Percentiles rank a stretch among this genome's conserved stretches.
Conservation (phyloP, 2,329 filamentous ascomycete species). For the Dothidotthia symphoricarpi region DNA sequence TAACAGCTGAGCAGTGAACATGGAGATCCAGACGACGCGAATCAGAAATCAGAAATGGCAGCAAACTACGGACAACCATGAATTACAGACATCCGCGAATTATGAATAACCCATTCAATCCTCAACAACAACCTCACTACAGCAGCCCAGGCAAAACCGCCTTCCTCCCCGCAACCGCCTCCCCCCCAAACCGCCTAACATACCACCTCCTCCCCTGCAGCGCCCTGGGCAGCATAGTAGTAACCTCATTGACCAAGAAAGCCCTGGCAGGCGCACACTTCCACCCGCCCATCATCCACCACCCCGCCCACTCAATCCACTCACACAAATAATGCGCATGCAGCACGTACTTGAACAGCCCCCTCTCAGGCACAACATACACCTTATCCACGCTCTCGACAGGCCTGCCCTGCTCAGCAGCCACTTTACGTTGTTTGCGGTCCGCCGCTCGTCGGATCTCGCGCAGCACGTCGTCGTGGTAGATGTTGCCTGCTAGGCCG, state of each 20-base stretch:
- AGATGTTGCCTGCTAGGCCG: constrained; percentile 77
- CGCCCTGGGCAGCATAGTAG: constrained; percentile 87
- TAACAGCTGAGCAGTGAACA: no score
- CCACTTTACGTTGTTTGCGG: constrained; percentile 55
- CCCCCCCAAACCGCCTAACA: constrained; percentile 77
- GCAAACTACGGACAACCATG: no score
- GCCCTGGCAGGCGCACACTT: constrained; percentile 70
- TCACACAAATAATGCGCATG: constrained; percentile 95
- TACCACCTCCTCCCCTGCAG: constrained; percentile 84
- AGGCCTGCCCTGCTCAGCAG: constrained; percentile 47
- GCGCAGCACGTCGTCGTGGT: constrained; percentile 84
- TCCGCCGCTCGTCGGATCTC: constrained; percentile 75
- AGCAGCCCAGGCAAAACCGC: constrained; percentile 66
- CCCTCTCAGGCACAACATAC: constrained; percentile 81
- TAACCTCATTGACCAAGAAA: constrained; percentile 82
- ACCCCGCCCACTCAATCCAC: constrained; percentile 95
- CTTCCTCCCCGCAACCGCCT: constrained; percentile 72
- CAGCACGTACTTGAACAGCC: constrained; percentile 77
- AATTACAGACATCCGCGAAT: no score
- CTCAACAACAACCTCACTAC: no score
- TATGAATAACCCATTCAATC: no score
- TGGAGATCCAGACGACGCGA: no score
- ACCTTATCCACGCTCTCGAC: constrained; percentile 67
- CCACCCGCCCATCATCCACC: constrained; percentile 69
- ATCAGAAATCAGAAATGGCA: no score